Conservation (phyloP, 2,329 filamentous ascomycete genomes). For the Xylariaceae sp. region DNA sequence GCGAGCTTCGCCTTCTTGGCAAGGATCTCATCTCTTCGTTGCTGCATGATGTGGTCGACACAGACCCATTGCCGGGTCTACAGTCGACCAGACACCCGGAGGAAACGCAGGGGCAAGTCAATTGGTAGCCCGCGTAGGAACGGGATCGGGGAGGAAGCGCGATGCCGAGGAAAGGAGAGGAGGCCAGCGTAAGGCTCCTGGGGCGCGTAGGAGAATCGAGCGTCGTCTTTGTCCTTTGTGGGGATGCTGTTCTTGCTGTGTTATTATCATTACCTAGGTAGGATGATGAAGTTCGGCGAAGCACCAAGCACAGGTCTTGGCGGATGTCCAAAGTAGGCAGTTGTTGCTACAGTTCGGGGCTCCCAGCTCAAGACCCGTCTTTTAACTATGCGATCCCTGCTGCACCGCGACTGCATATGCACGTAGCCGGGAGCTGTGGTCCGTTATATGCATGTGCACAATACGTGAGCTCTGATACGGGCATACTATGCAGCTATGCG, state of each 20-base stretch:
- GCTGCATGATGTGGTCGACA: constrained; percentile 55
- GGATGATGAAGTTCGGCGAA: constrained; percentile 12
- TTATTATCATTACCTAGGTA: neutral
- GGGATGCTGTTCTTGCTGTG: too few relatives aligned
- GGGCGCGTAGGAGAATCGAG: neutral
- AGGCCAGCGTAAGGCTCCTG: too few relatives aligned
- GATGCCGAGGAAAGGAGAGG: neutral
- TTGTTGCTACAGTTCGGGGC: too few relatives aligned
- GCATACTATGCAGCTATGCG: neutral
- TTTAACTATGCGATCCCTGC: constrained; percentile 6
- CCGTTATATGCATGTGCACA: neutral
- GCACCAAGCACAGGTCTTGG: constrained; percentile 3
- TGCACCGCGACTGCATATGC: constrained; percentile 5
- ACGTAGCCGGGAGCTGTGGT: neutral
- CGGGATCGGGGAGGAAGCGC: neutral
- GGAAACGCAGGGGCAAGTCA: neutral
- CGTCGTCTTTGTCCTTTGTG: neutral
- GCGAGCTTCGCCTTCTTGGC: constrained; percentile 96
- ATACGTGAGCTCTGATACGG: neutral
- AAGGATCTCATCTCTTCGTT: constrained; percentile 91
- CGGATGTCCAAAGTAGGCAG: too few relatives aligned
- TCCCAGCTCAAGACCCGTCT: too few relatives aligned
- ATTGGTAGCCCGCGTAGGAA: neutral
- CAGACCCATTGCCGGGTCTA: constrained; percentile 43
- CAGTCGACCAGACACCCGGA: constrained; percentile 17